Percentiles rank a stretch among this genome's conserved stretches.
Conservation (phyloP, 1,284 basidiomycete species). For the Mycena sp. region DNA sequence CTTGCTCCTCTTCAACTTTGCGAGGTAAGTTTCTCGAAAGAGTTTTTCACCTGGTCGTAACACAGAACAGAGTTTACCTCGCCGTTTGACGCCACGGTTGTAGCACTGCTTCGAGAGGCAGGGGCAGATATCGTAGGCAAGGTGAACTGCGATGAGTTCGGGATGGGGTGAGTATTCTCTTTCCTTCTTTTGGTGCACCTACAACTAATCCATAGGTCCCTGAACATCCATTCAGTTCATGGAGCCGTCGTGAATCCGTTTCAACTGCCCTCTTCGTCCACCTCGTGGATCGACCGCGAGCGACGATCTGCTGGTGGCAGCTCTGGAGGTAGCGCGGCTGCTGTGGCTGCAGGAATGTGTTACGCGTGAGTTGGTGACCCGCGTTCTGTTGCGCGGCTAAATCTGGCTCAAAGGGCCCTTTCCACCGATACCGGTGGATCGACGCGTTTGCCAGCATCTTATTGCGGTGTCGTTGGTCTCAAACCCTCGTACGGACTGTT, state of each 20-base stretch:
- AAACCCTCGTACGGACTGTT: slow-evolving; percentile 96
- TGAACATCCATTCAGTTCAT: slow-evolving; percentile 75
- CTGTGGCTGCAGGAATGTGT: slow-evolving; percentile 82
- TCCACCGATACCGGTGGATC: slow-evolving; percentile 98
- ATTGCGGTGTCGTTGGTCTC: slow-evolving; percentile 91
- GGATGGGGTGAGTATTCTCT: slow-evolving; percentile 89
- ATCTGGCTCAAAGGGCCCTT: slow-evolving; percentile 68
- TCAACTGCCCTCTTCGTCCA: slow-evolving; percentile 36
- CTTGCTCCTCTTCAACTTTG: slow-evolving; percentile 84
- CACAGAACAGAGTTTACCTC: slow-evolving; percentile 70
- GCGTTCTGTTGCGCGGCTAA: background rate
- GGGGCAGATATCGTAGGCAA: slow-evolving; percentile 88
- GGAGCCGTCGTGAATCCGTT: slow-evolving; percentile 86
- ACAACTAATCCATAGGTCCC: slow-evolving; percentile 59
- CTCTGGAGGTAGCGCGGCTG: slow-evolving; percentile 86
- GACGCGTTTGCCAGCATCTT: slow-evolving; percentile 90
- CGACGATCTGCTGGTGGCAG: slow-evolving; percentile 82
- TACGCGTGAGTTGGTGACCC: slow-evolving; percentile 72
- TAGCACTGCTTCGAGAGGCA: slow-evolving; percentile 65
- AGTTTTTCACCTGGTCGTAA: background rate
- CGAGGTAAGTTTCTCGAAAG: slow-evolving; percentile 56
- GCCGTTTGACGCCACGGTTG: slow-evolving; percentile 91
- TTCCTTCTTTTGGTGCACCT: slow-evolving; percentile 1
- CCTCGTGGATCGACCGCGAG: slow-evolving; percentile 46
- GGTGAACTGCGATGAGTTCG: slow-evolving; percentile 98